Base-by-base conservation (phyloP, 2,329 filamentous ascomycete species). In the Alternaria infectoria region DNA sequence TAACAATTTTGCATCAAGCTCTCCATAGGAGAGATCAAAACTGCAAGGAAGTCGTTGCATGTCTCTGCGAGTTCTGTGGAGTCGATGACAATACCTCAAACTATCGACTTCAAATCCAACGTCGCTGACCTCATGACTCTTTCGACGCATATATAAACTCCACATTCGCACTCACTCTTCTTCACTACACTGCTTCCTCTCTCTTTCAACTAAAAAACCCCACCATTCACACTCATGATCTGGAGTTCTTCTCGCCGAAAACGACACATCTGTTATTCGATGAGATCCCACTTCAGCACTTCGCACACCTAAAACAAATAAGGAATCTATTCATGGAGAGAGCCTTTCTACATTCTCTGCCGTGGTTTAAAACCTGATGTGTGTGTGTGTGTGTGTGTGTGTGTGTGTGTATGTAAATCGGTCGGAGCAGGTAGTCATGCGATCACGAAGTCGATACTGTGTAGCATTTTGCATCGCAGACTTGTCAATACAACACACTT, bases 61-160 rank as follows among this genome's bases (percentile, higher is more conserved):
- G 36, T 40, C 3, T 17, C 4, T 40, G 36, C 4, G 9, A 40
- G n/a, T 6, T 6, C n/a, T 17, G 36, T 11, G 5, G 8, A 40
- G 36, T 10, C 9, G 0, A 2, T 5, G 4, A 40, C 1, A 1
- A 11, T 40, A 40, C 36, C 5, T 6, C 9, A 17, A 9, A 0
- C 15, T 17, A 1, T 3, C 0, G 0, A 0, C 36, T 40, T 3
- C 36, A 40, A 40, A 40, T 5, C 8, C 9, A 40, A n/a, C n/a
- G 36, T 9, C 15, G 2, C 4, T 17, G 9, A 11, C n/a, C 15
- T 17, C 8, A 17, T 40, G 36, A 11, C 8, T 40, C n/a, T n/a
- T n/a, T n/a, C n/a, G n/a, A 6, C 9, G 36, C 0, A 1, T 40
- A 40, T 11, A 40, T 40, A 40, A 40, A 17, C 36, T 3, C 5